Base-by-base conservation (phyloP, 495 filamentous ascomycete genomes). In the Penicillium antarcticum region DNA sequence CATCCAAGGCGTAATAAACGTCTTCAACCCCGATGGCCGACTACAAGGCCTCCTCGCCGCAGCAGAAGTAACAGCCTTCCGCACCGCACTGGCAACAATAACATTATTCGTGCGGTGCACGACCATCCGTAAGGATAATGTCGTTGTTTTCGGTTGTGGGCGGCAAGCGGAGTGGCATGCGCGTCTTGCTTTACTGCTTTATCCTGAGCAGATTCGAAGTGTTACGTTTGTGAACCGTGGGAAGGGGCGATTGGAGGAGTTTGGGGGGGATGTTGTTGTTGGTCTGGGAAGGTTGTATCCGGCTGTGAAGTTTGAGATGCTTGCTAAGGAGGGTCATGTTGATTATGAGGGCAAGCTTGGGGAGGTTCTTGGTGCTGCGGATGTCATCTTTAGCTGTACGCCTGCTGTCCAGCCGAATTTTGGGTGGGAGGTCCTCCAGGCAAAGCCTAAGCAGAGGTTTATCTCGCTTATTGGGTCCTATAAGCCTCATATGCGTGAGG, bases 121-220 rank as follows among this genome's bases (percentile, higher is more conserved):
- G 9, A 41, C 54, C 1, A 35, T 70, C 1, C 39, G 37, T 19
- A 82, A 90, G 37, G 82, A 85, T 51, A 86, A 83, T 23, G 59
- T 95, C 2, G 79, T 85, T 13, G 83, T 96, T 43, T 94, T 98
- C 61, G 94, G 94, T 19, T 83, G 86, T 5, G 94, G 94, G 21
- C 79, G 86, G 48, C 92, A 96, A 71, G 92, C 94, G 4, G 89
- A 90, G 65, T 98, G 92, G 92, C 91, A 96, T 69, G 80, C 90
- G 14, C 86, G 91, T 0, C 80, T 96, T 1, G 83, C 88, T 0
- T 75, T 98, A 3, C 75, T 95, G 18, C 72, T 95, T 0, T 58
- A 61, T 14, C 62, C 45, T 61, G 81, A 48, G 70, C 83, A 86
- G 9, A 83, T 95, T 53, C 78, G 81, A 32, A 75, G 83, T 19